These are phyloP conservation scores for Mycocentrospora acerina DNA, from an alignment of 2,329 filamentous ascomycete species.

Conservation along the genomic window DNA sequence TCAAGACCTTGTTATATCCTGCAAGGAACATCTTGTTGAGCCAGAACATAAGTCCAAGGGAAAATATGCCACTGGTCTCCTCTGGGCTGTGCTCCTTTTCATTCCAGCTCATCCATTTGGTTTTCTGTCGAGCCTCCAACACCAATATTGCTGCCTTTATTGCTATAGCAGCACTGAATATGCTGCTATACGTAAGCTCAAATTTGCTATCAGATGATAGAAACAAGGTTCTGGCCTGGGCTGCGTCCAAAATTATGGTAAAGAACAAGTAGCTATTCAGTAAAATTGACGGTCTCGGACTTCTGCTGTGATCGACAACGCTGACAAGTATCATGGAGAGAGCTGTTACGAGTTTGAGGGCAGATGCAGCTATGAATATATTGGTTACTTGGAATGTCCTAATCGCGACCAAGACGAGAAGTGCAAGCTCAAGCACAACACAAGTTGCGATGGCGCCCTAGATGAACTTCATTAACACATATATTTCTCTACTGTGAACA, in stretches of 20 bases:
- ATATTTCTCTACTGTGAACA: conserved; percentile 1
- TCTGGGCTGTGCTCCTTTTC: conserved; percentile 33
- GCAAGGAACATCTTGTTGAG: conserved; percentile 34
- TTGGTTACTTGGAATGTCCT: conserved; percentile 7
- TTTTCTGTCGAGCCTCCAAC: conserved; percentile 26
- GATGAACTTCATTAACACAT: conserved; percentile 5
- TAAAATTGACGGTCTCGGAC: conserved; percentile 15
- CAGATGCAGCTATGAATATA: conserved; percentile 32
- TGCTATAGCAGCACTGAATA: conserved; percentile 15
- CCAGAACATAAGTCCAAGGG: conserved; percentile 41
- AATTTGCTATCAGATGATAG: conserved; percentile 2
- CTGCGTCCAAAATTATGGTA: conserved; percentile 16
- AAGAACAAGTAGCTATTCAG: conserved; percentile 15
- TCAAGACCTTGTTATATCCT: conserved; percentile 32
- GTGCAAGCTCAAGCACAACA: conserved; percentile 23
- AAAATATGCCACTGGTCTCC: conserved; percentile 36
- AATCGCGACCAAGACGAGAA: conserved; percentile 24
- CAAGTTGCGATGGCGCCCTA: conserved; percentile 22
- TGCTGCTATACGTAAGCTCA: conserved; percentile 8
- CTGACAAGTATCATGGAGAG: conserved; percentile 10
- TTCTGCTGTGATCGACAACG: conserved; percentile 14
- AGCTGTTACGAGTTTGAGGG: conserved; percentile 27
- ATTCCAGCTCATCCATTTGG: conserved; percentile 23
- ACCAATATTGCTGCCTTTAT: conserved; percentile 20
- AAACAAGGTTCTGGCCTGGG: conserved; percentile 16